A percentile compares a stretch with the other conserved stretches of the same genome.
phyloP scores from a whole-genome alignment of 1,284 basidiomycete genomes.

The Meira miltonrushii region DNA sequence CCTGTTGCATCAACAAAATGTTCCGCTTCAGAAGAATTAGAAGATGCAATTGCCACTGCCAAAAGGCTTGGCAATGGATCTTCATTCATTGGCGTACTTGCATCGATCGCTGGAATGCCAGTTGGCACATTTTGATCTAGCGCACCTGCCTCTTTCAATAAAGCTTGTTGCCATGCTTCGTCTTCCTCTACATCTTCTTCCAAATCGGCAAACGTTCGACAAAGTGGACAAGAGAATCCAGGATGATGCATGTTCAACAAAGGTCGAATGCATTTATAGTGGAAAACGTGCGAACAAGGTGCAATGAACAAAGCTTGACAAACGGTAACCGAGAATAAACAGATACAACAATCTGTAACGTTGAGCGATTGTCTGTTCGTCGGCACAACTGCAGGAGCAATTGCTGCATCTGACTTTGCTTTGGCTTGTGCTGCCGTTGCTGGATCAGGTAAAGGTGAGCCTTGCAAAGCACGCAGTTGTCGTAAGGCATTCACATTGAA shows the following conservation, averaged over 20 bases:
- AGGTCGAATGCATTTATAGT: slow-evolving; percentile 96
- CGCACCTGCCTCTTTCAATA: slow-evolving; percentile 31
- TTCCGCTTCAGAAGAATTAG: background rate
- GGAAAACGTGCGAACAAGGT: slow-evolving; percentile 78
- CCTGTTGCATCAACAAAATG: background rate
- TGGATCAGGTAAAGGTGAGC: slow-evolving; percentile 19
- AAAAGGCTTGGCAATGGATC: background rate
- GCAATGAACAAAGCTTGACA: slow-evolving; percentile 96
- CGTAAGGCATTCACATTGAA: slow-evolving; percentile 85
- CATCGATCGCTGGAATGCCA: background rate
- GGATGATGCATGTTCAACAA: slow-evolving; percentile 79
- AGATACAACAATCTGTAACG: slow-evolving; percentile 51
- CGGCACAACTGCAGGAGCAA: slow-evolving; percentile 13
- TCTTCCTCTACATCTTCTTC: slow-evolving; percentile 83
- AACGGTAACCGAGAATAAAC: slow-evolving; percentile 82
- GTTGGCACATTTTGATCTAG: background rate
- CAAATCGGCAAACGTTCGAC: slow-evolving; percentile 75
- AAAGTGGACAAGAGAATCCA: slow-evolving; percentile 90
- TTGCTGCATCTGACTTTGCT: background rate
- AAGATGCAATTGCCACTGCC: background rate
- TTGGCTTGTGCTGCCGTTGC: slow-evolving; percentile 12
- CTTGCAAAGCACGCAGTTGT: slow-evolving; percentile 70
- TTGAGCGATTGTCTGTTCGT: slow-evolving; percentile 38
- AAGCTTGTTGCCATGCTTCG: slow-evolving; percentile 43
- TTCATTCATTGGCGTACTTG: slow-evolving; percentile 2